Percentiles rank a stretch among this genome's conserved stretches.
Evolutionary conservation across 129 eudicot genomes (phyloP).

Genomic region (Apium graveolens): DNA sequence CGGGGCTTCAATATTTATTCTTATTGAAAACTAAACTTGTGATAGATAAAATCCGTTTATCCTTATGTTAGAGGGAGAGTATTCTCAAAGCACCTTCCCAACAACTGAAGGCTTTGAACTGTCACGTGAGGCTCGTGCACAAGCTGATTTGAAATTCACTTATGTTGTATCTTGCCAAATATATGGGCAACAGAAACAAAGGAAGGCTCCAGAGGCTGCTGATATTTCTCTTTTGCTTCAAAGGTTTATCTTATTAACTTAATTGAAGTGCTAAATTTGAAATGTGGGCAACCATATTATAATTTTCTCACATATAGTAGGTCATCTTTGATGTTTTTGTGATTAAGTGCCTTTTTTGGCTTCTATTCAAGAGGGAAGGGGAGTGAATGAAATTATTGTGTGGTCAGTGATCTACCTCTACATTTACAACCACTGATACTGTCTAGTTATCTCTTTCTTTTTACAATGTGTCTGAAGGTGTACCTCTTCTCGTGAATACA

Average conservation of each 20-base stretch:
- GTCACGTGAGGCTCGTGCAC: constrained; percentile 94
- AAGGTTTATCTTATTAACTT: constrained; percentile 31
- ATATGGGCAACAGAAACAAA: constrained; percentile 94
- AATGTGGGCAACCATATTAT: neutral
- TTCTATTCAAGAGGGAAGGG: constrained; percentile 3
- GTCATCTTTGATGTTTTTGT: neutral
- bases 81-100: constrained; percentile 34
- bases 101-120: constrained; percentile 65
- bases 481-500: no score
- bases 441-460: neutral
- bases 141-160: constrained; percentile 90
- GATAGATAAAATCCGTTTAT: neutral
- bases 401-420: neutral
- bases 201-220: constrained; percentile 84
- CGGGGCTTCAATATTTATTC: constrained; percentile 5
- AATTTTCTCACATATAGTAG: neutral
- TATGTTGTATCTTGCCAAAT: constrained; percentile 96
- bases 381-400: neutral
- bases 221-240: constrained; percentile 86
- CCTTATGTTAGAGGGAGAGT: constrained; percentile 30
- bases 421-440: neutral
- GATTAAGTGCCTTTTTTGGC: neutral
- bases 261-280: neutral
- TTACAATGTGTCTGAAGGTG: neutral
- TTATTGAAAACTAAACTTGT: neutral